Percentiles rank a stretch among this genome's conserved stretches.
Evolutionary conservation across 768 basidiomycete species (phyloP).

Genomic region (Russula virescens): DNA sequence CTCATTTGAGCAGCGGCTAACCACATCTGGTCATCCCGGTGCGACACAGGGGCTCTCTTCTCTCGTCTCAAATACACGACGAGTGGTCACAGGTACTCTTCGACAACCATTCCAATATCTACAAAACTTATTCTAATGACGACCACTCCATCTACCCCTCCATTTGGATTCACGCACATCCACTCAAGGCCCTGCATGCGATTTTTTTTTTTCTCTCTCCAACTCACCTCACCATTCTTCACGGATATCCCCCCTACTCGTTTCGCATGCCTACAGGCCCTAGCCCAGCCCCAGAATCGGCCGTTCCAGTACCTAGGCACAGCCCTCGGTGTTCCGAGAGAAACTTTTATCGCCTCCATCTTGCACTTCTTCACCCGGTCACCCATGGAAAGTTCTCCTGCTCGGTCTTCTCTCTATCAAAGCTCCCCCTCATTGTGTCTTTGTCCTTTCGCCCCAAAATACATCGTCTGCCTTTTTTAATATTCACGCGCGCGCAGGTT

Average conservation of each 20-base stretch:
- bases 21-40: too few species aligned
- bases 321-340: neutral
- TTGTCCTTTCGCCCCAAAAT: conserved; percentile 9
- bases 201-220: too few species aligned
- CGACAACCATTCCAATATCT: too few species aligned
- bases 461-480: conserved; percentile 14
- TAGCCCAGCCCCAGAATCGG: neutral
- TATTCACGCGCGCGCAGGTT: conserved; percentile 12
- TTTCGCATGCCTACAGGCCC: neutral
- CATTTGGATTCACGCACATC: too few species aligned
- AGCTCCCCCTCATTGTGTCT: neutral
- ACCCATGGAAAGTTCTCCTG: conserved; percentile 19
- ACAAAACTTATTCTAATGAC: too few species aligned
- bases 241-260: neutral
- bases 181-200: too few species aligned
- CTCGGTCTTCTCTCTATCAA: neutral
- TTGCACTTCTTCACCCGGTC: conserved; percentile 18
- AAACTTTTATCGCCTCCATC: neutral
- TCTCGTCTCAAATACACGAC: too few species aligned
- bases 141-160: too few species aligned
- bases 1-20: too few species aligned
- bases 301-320: conserved; percentile 2
- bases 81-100: too few species aligned
- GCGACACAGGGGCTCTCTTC: too few species aligned
- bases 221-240: neutral